Base-by-base conservation (phyloP, 768 basidiomycete species). In the Inosperma sp. region DNA sequence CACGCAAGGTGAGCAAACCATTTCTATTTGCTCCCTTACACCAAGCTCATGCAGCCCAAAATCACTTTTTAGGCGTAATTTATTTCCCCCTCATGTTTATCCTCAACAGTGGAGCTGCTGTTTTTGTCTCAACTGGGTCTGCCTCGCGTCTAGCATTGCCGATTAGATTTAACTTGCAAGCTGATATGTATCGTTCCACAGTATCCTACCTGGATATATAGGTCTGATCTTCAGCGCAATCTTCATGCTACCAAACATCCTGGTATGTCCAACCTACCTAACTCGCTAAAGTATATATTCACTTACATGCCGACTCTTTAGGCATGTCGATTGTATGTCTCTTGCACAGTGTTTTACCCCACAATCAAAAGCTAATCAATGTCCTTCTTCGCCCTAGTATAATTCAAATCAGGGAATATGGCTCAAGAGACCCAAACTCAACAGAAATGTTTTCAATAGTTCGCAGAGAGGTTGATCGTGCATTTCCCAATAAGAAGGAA, bases 291-390 rank as follows among this genome's bases (percentile, higher is more conserved):
- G n/a, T n/a, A n/a, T n/a, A n/a, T n/a, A n/a, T n/a, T n/a, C n/a
- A n/a, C n/a, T n/a, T n/a, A n/a, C n/a, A n/a, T n/a, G n/a, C n/a
- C n/a, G n/a, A n/a, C 3, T 16, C 34, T 21, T 29, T 26, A 53
- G 52, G 52, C 52, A 14, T 53, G 52, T 53, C 47, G 52, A 36
- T 53, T 53, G 52, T 53, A 41, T 10, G 48, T 49, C 10, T 16
- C 17, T 13, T 7, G 8, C n/a, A n/a, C n/a, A n/a, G n/a, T n/a
- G n/a, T n/a, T n/a, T n/a, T n/a, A n/a, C 23, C 0, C 10, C 40
- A n/a, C 6, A 25, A 27, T 25, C 3, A 16, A 16, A 4, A 5
- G n/a, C n/a, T n/a, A n/a, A n/a, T n/a, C 4, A 13, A 8, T 23
- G n/a, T 43, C 10, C 13, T 43, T 7, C 14, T 27, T 10, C 13